A percentile compares a stretch with the other conserved stretches of the same genome.
phyloP scores from a whole-genome alignment of 441 rosid species.

The Populus hybrid region DNA sequence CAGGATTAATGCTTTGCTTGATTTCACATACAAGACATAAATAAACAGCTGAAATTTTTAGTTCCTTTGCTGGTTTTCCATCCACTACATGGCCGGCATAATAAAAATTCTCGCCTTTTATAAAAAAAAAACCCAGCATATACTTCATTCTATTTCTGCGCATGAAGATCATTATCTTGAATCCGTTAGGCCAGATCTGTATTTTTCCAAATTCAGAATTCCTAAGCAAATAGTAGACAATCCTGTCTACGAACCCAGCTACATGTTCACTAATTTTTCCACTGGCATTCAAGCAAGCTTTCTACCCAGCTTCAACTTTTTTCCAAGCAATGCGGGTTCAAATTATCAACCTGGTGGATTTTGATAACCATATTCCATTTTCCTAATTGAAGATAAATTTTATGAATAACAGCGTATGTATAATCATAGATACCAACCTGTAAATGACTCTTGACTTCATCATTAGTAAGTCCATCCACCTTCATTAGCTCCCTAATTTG shows the following conservation, averaged over 20 bases:
- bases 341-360: not conserved
- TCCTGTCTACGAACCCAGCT: not conserved
- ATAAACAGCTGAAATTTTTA: not conserved
- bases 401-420: not conserved
- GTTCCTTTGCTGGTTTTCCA: too few species aligned
- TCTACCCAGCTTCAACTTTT: not conserved
- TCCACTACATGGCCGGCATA: too few species aligned
- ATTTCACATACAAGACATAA: not conserved
- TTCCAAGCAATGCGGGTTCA: not conserved
- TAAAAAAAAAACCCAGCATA: too few species aligned
- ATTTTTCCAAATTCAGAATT: not conserved
- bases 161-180: not conserved
- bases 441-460: too few species aligned
- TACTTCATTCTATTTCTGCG: not conserved
- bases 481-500: constrained; percentile 94
- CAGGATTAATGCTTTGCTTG: not conserved
- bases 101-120: too few species aligned
- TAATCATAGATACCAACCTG: constrained; percentile 47
- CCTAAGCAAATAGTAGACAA: not conserved
- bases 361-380: not conserved
- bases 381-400: not conserved
- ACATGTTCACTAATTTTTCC: not conserved
- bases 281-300: not conserved
- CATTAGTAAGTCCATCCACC: constrained; percentile 88
- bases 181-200: not conserved